Evolutionary conservation across 2,329 filamentous ascomycete genomes (phyloP).

Genomic region (Hypoxylon sp.): DNA sequence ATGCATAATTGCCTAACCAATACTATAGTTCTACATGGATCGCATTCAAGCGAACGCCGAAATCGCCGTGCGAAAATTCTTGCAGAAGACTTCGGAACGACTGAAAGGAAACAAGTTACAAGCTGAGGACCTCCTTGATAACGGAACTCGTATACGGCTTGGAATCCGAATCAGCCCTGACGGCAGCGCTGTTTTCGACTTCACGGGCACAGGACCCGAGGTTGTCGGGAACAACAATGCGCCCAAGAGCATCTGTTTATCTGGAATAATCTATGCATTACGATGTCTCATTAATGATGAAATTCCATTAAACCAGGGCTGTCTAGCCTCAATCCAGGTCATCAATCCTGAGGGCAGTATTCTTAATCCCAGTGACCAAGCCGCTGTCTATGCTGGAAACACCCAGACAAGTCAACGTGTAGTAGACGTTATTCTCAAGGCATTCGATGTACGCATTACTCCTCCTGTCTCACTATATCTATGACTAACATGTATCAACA

Average conservation of each 20-base stretch:
- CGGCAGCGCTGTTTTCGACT: conserved; percentile 75
- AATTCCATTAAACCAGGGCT: conserved; percentile 83
- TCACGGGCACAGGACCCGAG: conserved; percentile 67
- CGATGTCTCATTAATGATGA: conserved; percentile 79
- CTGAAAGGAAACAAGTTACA: conserved; percentile 67
- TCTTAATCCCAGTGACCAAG: conserved; percentile 51
- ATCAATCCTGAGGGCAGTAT: conserved; percentile 50
- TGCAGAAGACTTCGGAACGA: conserved; percentile 59
- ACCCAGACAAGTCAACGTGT: conserved; percentile 45
- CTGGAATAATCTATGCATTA: conserved; percentile 51
- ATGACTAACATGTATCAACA: conserved; percentile 29
- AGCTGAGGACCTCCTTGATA: conserved; percentile 82
- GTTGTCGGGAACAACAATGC: conserved; percentile 52
- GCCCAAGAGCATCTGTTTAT: conserved; percentile 51
- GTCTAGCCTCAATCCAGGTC: conserved; percentile 59
- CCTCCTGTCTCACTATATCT: too few relatives aligned
- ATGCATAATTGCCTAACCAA: neutral
- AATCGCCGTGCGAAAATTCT: conserved; percentile 52
- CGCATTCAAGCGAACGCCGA: conserved; percentile 61
- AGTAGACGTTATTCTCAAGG: conserved; percentile 43
- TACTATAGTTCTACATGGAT: conserved; percentile 55
- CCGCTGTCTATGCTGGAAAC: conserved; percentile 43
- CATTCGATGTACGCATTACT: conserved; percentile 37
- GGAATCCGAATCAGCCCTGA: conserved; percentile 70
- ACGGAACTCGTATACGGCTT: conserved; percentile 57